phyloP scores from a whole-genome alignment of 208 protist genomes.

The Leishmania arabica region DNA sequence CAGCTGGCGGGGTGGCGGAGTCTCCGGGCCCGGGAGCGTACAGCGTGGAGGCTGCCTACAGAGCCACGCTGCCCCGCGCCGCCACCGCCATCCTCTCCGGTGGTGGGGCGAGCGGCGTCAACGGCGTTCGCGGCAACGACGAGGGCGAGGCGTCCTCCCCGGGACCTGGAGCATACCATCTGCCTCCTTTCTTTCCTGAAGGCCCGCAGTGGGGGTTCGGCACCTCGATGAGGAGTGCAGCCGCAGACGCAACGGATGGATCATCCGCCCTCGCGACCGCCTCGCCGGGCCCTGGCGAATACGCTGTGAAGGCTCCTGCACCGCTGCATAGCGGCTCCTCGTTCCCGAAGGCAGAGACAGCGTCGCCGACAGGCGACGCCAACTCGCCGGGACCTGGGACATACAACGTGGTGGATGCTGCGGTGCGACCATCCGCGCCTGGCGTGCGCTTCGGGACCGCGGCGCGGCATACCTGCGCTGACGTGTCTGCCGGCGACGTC shows the following conservation, averaged over 20 bases:
- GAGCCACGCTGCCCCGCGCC: conserved; percentile 14
- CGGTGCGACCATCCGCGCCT: background rate
- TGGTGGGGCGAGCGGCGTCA: background rate
- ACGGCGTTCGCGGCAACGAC: background rate
- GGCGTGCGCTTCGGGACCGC: conserved; percentile 27
- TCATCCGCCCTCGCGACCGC: background rate
- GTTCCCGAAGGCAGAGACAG: conserved; percentile 12
- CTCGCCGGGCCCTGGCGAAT: conserved; percentile 20
- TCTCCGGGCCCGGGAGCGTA: conserved; percentile 58
- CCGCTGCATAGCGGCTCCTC: conserved; percentile 20
- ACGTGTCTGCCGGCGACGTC: background rate
- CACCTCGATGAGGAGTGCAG: conserved; percentile 1
- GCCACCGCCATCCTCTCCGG: background rate
- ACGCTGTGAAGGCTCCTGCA: conserved; percentile 10
- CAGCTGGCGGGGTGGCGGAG: background rate
- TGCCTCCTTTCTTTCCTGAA: conserved; percentile 25
- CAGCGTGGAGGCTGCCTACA: conserved; percentile 22
- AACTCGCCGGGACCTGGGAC: conserved; percentile 18
- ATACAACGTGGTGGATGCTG: conserved; percentile 21
- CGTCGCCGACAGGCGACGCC: background rate
- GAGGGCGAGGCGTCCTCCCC: background rate
- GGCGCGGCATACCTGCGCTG: conserved; percentile 1
- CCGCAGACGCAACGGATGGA: background rate
- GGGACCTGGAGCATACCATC: conserved; percentile 27
- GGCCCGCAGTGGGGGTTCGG: conserved; percentile 36